These are phyloP conservation scores for Rhodamnia argentea DNA, from an alignment of 345 rosid species.

Conservation along the genomic window DNA sequence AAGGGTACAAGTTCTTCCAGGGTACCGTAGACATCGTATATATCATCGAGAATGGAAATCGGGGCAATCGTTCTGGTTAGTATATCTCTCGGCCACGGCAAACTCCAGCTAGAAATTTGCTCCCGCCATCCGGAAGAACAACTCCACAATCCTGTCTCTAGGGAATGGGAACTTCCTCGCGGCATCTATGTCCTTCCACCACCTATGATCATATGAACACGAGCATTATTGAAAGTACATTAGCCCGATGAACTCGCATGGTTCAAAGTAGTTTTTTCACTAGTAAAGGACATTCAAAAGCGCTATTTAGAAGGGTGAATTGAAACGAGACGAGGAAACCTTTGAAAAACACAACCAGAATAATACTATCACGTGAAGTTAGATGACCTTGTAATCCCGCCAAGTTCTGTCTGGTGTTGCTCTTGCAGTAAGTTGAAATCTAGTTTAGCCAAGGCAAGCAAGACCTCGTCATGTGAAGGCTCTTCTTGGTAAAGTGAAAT, in stretches of 20 bases:
- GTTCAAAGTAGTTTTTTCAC: neutral
- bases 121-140: slow-evolving; percentile 3
- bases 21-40: neutral
- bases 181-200: slow-evolving; percentile 14
- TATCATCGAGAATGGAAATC: neutral
- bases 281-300: neutral
- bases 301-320: neutral
- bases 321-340: neutral
- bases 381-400: neutral
- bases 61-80: neutral
- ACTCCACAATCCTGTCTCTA: slow-evolving; percentile 8
- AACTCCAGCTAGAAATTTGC: slow-evolving; percentile 4
- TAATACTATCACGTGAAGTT: neutral
- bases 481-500: neutral
- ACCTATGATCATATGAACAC: neutral
- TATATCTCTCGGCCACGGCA: neutral
- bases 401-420: neutral
- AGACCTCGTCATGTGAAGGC: neutral
- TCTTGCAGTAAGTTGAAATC: slow-evolving; percentile 7
- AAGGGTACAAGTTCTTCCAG: neutral
- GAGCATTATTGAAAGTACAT: neutral
- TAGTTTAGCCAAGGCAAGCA: neutral
- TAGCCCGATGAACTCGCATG: neutral
- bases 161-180: slow-evolving; percentile 3
- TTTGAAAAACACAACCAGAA: neutral